phyloP scores from a whole-genome alignment of 495 filamentous ascomycete genomes.

The Glutinoglossum americanum region DNA sequence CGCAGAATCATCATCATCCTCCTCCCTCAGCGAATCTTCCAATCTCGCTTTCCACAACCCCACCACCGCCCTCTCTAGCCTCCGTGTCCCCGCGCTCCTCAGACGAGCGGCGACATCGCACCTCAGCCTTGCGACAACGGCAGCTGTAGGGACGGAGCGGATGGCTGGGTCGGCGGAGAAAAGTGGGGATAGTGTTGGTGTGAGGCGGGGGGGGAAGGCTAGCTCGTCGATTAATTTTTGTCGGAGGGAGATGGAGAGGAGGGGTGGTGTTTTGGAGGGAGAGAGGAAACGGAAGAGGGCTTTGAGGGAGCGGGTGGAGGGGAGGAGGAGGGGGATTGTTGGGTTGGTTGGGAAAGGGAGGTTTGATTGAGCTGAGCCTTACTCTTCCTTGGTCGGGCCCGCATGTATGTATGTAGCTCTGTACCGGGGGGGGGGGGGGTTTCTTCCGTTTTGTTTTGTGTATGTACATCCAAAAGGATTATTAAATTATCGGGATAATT shows the following conservation, averaged over 20 bases:
- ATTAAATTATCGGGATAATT: no score
- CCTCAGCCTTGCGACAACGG: not conserved
- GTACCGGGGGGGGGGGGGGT: no score
- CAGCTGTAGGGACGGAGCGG: not conserved
- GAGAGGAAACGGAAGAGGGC: not conserved
- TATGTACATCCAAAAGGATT: no score
- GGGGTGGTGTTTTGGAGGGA: not conserved
- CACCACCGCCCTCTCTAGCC: not conserved
- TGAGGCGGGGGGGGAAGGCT: not conserved
- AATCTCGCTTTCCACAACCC: constrained; percentile 17
- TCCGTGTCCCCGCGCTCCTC: not conserved
- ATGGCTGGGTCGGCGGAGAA: not conserved
- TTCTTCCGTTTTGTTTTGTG: no score
- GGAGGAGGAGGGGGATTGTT: not conserved
- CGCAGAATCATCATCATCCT: constrained; percentile 21
- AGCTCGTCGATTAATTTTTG: not conserved
- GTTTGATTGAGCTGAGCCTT: no score
- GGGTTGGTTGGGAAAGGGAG: not conserved
- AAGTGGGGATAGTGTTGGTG: not conserved
- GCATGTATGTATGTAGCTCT: no score
- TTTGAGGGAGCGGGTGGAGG: not conserved
- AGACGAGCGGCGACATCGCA: not conserved
- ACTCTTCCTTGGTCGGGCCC: no score
- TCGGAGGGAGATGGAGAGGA: not conserved
- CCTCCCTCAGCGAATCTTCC: constrained; percentile 21